A percentile compares a stretch with the other conserved stretches of the same genome.
phyloP scores from a whole-genome alignment of 805 yeast species.

The Clavispora asparagi region DNA sequence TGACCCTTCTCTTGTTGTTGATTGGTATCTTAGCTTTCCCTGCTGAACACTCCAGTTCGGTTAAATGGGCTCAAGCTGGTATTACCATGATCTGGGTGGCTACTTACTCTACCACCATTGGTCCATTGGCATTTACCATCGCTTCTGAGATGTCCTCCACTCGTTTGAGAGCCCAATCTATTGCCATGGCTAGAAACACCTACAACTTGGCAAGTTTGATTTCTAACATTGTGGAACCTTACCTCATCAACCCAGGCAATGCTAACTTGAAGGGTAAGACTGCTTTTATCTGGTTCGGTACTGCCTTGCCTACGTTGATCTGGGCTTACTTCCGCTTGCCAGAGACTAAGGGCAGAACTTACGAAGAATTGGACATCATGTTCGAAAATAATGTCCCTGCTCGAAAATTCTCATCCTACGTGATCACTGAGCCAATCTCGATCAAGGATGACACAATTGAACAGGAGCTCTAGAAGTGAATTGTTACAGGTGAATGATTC shows the following conservation, averaged over 20 bases:
- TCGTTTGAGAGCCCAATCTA: slow-evolving; percentile 8
- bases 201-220: slow-evolving; percentile 8
- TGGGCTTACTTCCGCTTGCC: slow-evolving; percentile 24
- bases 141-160: slow-evolving; percentile 9
- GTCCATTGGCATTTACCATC: slow-evolving; percentile 10
- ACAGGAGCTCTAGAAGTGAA: neutral
- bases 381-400: slow-evolving; percentile 6
- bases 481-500: neutral
- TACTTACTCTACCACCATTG: slow-evolving; percentile 6
- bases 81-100: slow-evolving; percentile 12
- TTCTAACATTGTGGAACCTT: slow-evolving; percentile 8
- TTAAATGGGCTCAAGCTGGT: slow-evolving; percentile 22
- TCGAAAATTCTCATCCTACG: slow-evolving; percentile 2
- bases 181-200: slow-evolving; percentile 8
- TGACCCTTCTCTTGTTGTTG: slow-evolving; percentile 4
- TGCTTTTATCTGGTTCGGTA: slow-evolving; percentile 9
- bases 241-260: slow-evolving; percentile 7
- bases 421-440: neutral
- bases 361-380: slow-evolving; percentile 9
- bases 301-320: slow-evolving; percentile 16
- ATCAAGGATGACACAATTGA: neutral
- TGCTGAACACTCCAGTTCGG: slow-evolving; percentile 10
- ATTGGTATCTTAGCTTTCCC: slow-evolving; percentile 11
- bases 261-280: slow-evolving; percentile 11
- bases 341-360: slow-evolving; percentile 6